Conservation (phyloP, 257 asterid species). For the Leonotis leonurus region DNA sequence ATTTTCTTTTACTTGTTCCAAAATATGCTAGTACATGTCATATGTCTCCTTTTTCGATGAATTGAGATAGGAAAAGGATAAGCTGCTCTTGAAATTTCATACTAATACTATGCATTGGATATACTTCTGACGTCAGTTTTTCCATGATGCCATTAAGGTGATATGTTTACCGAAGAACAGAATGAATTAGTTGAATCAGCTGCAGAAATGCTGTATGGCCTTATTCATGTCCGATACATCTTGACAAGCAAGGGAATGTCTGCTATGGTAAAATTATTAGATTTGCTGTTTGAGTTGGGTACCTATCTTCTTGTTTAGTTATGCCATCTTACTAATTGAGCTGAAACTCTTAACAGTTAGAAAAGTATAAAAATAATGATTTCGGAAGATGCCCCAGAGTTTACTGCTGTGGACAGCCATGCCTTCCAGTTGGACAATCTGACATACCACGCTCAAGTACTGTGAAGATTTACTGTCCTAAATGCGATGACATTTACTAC, state of each 20-base stretch:
- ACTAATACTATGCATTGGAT: neutral
- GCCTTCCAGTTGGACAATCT: conserved; percentile 98
- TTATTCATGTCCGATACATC: conserved; percentile 85
- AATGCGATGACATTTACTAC: conserved; percentile 89
- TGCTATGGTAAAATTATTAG: conserved; percentile 64
- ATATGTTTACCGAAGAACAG: conserved; percentile 88
- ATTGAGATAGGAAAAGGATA: neutral
- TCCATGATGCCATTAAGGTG: conserved; percentile 46
- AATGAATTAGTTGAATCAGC: conserved; percentile 96
- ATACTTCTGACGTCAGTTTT: conserved; percentile 6
- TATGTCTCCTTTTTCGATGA: neutral
- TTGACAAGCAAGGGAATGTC: conserved; percentile 97
- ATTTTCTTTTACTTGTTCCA: neutral
- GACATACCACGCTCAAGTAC: conserved; percentile 90
- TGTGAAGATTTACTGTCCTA: conserved; percentile 89
- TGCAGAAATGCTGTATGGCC: conserved; percentile 94
- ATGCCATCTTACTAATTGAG: conserved; percentile 9
- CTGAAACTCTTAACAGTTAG: conserved; percentile 44
- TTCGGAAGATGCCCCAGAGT: conserved; percentile 98
- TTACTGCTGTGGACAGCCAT: conserved; percentile 92
- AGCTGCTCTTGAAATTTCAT: neutral
- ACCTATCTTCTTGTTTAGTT: conserved; percentile 5
- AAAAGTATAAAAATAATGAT: conserved; percentile 90
- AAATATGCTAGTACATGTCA: neutral
- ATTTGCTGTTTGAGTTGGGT: neutral